These are phyloP conservation scores for Dactylellina drechsleri DNA, from an alignment of 2,329 filamentous ascomycete genomes.

Conservation along the genomic window DNA sequence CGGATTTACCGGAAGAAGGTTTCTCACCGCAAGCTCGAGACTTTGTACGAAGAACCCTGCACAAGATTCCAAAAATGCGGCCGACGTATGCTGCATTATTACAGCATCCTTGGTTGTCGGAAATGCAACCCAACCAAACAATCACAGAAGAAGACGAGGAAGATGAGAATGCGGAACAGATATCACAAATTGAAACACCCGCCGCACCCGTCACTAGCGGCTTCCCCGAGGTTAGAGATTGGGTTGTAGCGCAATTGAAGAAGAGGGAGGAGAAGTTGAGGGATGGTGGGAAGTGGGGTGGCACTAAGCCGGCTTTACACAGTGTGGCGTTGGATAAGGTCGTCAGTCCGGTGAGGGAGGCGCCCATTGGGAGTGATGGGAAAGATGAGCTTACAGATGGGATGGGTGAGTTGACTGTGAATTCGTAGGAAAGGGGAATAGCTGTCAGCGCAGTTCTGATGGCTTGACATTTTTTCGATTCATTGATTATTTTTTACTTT, in stretches of 20 bases:
- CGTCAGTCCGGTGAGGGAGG: conserved; percentile 62
- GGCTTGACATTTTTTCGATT: conserved; percentile 21
- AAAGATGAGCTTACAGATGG: conserved; percentile 37
- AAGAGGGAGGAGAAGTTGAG: conserved; percentile 69
- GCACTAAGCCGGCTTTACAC: conserved; percentile 82
- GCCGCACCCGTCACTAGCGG: conserved; percentile 62
- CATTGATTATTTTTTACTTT: conserved; percentile 14
- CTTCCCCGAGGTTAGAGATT: conserved; percentile 86
- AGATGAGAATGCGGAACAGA: conserved; percentile 62
- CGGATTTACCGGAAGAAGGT: conserved; percentile 79
- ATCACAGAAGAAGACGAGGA: conserved; percentile 76
- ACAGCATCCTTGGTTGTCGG: conserved; percentile 85
- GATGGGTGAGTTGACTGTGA: conserved; percentile 40
- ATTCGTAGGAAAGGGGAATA: conserved; percentile 13
- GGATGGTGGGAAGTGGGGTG: conserved; percentile 63
- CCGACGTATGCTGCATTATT: conserved; percentile 93
- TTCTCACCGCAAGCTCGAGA: conserved; percentile 83
- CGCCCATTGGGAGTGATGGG: conserved; percentile 24
- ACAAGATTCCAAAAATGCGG: conserved; percentile 90
- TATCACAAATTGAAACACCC: conserved; percentile 60
- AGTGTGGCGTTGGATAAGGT: conserved; percentile 83
- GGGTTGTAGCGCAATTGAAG: conserved; percentile 79
- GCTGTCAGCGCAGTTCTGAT: conserved; percentile 39
- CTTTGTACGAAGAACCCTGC: conserved; percentile 88
- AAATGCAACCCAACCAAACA: conserved; percentile 78